phyloP scores from a whole-genome alignment of 106 monocot species.

The Agapanthus africanus region DNA sequence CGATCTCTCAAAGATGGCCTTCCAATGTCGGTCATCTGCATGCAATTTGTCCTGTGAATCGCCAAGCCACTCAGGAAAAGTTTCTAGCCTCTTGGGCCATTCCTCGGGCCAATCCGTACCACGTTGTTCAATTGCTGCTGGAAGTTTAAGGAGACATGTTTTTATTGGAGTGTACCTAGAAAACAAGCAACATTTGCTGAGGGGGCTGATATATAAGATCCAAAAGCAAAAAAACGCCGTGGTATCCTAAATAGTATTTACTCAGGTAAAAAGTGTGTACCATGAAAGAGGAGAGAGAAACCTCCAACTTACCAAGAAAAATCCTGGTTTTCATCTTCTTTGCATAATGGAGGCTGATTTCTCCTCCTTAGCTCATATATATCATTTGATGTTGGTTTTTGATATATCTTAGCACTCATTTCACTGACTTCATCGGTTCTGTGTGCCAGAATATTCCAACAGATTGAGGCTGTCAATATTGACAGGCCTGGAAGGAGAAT shows the following conservation, averaged over 20 bases:
- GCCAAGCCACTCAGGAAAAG: slow-evolving; percentile 79
- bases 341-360: slow-evolving; percentile 77
- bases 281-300: too few species aligned
- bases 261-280: background rate
- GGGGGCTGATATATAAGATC: background rate
- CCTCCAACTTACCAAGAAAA: slow-evolving; percentile 49
- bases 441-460: slow-evolving; percentile 78
- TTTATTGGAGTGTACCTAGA: slow-evolving; percentile 67
- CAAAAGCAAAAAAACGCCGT: background rate
- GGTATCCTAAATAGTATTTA: background rate
- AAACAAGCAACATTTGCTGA: background rate
- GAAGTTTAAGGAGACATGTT: slow-evolving; percentile 68
- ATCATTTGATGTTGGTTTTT: slow-evolving; percentile 89
- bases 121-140: slow-evolving; percentile 65
- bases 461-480: slow-evolving; percentile 52
- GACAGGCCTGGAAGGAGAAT: slow-evolving; percentile 53
- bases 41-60: slow-evolving; percentile 49
- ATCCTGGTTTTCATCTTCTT: slow-evolving; percentile 61
- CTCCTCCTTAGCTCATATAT: slow-evolving; percentile 65
- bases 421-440: slow-evolving; percentile 76
- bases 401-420: slow-evolving; percentile 66
- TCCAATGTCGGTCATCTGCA: slow-evolving; percentile 76
- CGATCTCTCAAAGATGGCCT: slow-evolving; percentile 59
- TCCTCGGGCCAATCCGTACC: slow-evolving; percentile 95
- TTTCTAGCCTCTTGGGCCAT: slow-evolving; percentile 89